phyloP scores from a whole-genome alignment of 768 basidiomycete species.

The Imleria badia region DNA sequence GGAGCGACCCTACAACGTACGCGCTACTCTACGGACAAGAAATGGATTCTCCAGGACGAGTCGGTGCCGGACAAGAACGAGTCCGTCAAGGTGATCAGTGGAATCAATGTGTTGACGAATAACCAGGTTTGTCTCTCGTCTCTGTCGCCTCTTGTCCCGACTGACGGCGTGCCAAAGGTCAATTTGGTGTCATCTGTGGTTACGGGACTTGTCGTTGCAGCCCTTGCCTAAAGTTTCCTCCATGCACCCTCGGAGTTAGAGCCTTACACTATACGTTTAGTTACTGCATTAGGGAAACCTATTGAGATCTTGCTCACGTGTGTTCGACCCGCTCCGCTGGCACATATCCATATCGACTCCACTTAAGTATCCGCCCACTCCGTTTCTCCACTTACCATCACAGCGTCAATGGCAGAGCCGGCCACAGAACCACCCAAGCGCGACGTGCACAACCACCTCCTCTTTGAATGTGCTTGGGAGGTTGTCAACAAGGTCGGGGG shows the following conservation, averaged over 20 bases:
- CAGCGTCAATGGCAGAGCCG: constrained; percentile 23
- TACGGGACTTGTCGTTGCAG: constrained; percentile 37
- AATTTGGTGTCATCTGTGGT: constrained; percentile 45
- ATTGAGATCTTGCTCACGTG: constrained; percentile 23
- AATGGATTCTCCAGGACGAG: constrained; percentile 63
- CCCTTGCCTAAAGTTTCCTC: constrained; percentile 31
- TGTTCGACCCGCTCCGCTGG: not conserved
- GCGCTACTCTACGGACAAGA: constrained; percentile 61
- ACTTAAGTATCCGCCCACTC: not conserved
- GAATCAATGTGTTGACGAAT: constrained; percentile 73
- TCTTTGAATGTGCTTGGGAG: constrained; percentile 98
- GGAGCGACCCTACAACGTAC: constrained; percentile 88
- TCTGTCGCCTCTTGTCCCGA: not conserved
- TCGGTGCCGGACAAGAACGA: constrained; percentile 36
- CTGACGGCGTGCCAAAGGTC: constrained; percentile 31
- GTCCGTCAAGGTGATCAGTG: constrained; percentile 58
- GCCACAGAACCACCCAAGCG: constrained; percentile 40
- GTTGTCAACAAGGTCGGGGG: constrained; percentile 99
- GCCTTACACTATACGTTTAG: not conserved
- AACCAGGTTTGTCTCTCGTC: constrained; percentile 59
- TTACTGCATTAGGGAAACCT: constrained; percentile 23
- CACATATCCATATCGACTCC: not conserved
- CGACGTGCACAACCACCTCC: constrained; percentile 74
- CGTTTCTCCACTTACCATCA: not conserved
- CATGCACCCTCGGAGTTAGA: too few species aligned